Evolutionary conservation across 345 rosid species (phyloP).

Genomic region (Toxicodendron radicans): DNA sequence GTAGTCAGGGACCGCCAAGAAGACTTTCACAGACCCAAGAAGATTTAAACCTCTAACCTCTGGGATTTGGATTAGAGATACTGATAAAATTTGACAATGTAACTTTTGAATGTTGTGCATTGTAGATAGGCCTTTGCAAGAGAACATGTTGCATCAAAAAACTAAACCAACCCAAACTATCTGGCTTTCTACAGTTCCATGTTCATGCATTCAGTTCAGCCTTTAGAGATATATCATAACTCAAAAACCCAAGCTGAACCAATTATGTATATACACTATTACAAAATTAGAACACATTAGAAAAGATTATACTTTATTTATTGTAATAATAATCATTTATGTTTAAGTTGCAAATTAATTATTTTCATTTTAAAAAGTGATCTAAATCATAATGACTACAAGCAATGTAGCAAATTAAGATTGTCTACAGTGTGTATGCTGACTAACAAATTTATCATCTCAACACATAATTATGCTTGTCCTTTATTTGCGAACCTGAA

Average conservation of each 20-base stretch:
- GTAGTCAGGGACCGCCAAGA: too few species aligned
- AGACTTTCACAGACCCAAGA: neutral
- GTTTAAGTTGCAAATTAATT: too few species aligned
- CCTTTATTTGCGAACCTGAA: slow-evolving; percentile 6
- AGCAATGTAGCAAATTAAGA: neutral
- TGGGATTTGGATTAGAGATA: neutral
- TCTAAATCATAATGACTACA: neutral
- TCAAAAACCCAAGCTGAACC: neutral
- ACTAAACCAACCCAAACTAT: neutral
- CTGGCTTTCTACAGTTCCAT: neutral
- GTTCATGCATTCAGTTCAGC: neutral
- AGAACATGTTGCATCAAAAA: neutral
- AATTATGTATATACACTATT: neutral
- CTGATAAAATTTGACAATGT: neutral
- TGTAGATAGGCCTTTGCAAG: neutral
- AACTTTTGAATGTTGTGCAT: neutral
- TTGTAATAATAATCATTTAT: neutral
- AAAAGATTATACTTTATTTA: too few species aligned
- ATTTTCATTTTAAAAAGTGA: too few species aligned
- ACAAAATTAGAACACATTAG: neutral
- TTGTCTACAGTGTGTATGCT: neutral
- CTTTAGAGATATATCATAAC: neutral
- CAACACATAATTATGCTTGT: neutral
- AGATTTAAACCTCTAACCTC: neutral
- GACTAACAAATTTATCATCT: neutral